A percentile compares a stretch with the other conserved stretches of the same genome.
Evolutionary conservation across 148 eudicot species (phyloP).

Genomic region (Polygonum maritimum): DNA sequence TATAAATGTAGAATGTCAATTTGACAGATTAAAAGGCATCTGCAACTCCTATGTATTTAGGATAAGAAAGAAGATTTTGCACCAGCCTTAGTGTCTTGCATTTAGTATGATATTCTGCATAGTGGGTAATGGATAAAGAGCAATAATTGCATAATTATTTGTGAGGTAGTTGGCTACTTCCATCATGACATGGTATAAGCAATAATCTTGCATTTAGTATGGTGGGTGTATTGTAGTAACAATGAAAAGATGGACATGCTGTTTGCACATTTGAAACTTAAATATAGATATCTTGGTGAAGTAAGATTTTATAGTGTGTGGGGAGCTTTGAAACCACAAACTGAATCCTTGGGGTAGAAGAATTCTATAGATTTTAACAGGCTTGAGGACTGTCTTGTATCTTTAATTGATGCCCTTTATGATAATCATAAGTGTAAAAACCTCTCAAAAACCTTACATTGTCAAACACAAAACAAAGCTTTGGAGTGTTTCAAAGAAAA

Average conservation of each 20-base stretch:
- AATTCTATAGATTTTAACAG: too few relatives aligned
- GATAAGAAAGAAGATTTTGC: not conserved
- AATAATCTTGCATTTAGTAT: not conserved
- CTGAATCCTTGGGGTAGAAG: too few relatives aligned
- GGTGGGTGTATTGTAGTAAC: not conserved
- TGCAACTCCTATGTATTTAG: not conserved
- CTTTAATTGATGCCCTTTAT: too few relatives aligned
- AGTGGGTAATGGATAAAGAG: not conserved
- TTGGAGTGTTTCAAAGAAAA: too few relatives aligned
- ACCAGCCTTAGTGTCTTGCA: conserved; percentile 15
- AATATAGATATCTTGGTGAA: conserved; percentile 24
- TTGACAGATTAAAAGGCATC: too few relatives aligned
- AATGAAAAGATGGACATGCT: not conserved
- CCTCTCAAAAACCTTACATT: too few relatives aligned
- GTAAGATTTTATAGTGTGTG: not conserved
- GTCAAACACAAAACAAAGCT: too few relatives aligned
- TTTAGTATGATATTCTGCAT: not conserved
- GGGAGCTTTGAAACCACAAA: too few relatives aligned
- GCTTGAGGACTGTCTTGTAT: too few relatives aligned
- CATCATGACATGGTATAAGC: not conserved
- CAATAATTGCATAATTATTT: not conserved
- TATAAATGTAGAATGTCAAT: too few relatives aligned
- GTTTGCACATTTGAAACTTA: conserved; percentile 14
- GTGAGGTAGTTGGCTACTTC: not conserved
- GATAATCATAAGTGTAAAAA: too few relatives aligned